Evolutionary conservation across 352 stramenopile species (phyloP), one percentile per base, ranked within the genome.

Genomic region (Albugo candida): DNA sequence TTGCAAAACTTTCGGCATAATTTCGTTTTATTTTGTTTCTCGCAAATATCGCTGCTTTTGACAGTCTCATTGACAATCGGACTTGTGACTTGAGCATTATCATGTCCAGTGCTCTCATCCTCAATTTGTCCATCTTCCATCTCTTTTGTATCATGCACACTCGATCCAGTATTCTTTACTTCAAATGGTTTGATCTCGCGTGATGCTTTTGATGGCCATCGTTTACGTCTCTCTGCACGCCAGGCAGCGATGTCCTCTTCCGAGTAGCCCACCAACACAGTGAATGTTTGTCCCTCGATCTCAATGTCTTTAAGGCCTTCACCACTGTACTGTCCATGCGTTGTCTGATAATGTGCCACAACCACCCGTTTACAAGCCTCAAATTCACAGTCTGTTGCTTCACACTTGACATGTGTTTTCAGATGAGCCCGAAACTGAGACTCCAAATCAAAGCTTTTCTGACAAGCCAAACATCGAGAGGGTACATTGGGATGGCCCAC

Each of bases 201-300:
- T 43, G 8, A 19, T 43, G 38, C 38, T 8, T 56, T 31, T 24
- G 65, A 60, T 40, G 61, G 64, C 71, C 74, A 89, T 38, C 66
- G 76, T 44, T 80, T 82, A 16, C 76, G 64, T 14, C 76, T 67
- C 42, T 89, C 76, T 17, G 71, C 70, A 6, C 76, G 70, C 76
- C 76, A 89, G 46, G 79, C 77, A 0, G 61, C 52, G 53, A 89
- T 89, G 43, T 89, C 76, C 45, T 86, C 70, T 0, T 67, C 67
- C 17, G 73, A 86, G 34, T 89, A 80, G 13, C 76, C 76, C 16
- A 89, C 65, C 11, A 89, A 49, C n/a, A 89, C 76, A 57, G 71
- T 76, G 49, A 89, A 89, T 53, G 81, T 86, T 41, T 89, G 76
- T n/a, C 73, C 76, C 58, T 89, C 76, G 45, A 89, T 60, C 11